Evolutionary conservation across 352 stramenopile species (phyloP), one percentile per base, ranked within the genome.

Genomic region (Pythium guiyangense): DNA sequence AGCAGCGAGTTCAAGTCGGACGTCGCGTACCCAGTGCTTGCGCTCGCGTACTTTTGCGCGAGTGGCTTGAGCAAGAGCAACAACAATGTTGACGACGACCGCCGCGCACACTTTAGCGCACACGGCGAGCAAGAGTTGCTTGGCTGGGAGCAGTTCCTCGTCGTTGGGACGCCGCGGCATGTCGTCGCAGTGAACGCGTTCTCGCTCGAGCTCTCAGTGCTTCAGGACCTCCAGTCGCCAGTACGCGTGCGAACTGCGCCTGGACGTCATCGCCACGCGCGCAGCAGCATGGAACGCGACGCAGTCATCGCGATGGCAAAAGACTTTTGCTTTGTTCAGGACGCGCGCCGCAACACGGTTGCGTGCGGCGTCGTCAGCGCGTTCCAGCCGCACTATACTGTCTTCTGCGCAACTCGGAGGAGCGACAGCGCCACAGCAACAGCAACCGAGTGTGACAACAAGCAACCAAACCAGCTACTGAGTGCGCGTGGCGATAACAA

Each of bases 301-400:
- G n/a, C 31, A 37, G 60, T 65, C 12, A 63, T 90, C 25, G 63
- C 67, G 5, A 63, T 89, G 10, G 82, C 79, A 3, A 83, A 80
- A 46, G 73, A 90, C 4, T 67, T 84, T 15, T 79, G 66, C 40
- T 82, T 91, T 15, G 58, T 81, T 57, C 50, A 63, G 6, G 46
- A 63, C 18, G 50, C 57, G 17, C 35, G 53, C 29, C 55, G 46
- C 10, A 53, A 67, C 39, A 35, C 52, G 52, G 39, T 79, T 20
- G 57, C 63, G 44, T 89, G 77, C 45, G 79, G 80, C 9, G 52
- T 87, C 18, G 40, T 81, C 25, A 89, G 79, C 44, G 83, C 80
- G 0, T 93, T 93, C 44, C 57, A 79, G 53, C 83, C 81, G 14
- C 88, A 74, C 34, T 79, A 88, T 37, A 93, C 80, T 8, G 66